Percentiles rank a stretch among this genome's conserved stretches.
Conservation (phyloP, 2,329 filamentous ascomycete genomes). For the Sclerotinia spermophila region DNA sequence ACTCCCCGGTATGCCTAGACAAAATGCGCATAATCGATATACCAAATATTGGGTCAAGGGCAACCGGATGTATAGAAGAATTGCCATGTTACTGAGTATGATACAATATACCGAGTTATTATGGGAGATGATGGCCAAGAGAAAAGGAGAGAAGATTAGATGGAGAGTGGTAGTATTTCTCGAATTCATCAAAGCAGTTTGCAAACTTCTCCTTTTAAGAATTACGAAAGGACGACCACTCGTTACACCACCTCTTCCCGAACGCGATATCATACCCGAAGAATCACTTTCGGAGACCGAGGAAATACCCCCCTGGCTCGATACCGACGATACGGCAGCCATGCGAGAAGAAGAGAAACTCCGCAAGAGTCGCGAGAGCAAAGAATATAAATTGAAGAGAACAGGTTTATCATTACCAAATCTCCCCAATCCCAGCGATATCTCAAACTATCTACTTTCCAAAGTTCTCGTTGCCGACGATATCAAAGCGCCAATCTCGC, state of each 20-base stretch:
- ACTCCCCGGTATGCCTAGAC: conserved; percentile 50
- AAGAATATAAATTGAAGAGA: conserved; percentile 88
- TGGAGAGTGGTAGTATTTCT: conserved; percentile 87
- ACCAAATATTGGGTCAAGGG: conserved; percentile 63
- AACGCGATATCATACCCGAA: conserved; percentile 73
- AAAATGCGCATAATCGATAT: conserved; percentile 58
- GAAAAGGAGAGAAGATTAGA: conserved; percentile 74
- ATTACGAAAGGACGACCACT: conserved; percentile 80
- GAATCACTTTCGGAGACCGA: conserved; percentile 45
- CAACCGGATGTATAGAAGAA: conserved; percentile 69
- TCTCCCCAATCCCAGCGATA: conserved; percentile 75
- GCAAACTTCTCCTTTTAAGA: conserved; percentile 73
- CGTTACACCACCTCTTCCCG: conserved; percentile 78
- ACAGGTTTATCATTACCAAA: conserved; percentile 83
- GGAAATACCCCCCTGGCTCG: conserved; percentile 41
- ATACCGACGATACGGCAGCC: conserved; percentile 27
- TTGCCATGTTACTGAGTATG: conserved; percentile 80
- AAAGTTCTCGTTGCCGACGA: conserved; percentile 94
- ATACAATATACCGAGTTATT: conserved; percentile 92
- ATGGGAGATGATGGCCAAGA: conserved; percentile 96
- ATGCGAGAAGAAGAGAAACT: conserved; percentile 15
- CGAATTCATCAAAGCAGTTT: conserved; percentile 82
- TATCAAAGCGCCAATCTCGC: conserved; percentile 83
- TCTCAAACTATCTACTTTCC: conserved; percentile 80
- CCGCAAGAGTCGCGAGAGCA: conserved; percentile 26